Evolutionary conservation across 192 early-diverging fungal species (phyloP).

Genomic region (Piromyces finnis): DNA sequence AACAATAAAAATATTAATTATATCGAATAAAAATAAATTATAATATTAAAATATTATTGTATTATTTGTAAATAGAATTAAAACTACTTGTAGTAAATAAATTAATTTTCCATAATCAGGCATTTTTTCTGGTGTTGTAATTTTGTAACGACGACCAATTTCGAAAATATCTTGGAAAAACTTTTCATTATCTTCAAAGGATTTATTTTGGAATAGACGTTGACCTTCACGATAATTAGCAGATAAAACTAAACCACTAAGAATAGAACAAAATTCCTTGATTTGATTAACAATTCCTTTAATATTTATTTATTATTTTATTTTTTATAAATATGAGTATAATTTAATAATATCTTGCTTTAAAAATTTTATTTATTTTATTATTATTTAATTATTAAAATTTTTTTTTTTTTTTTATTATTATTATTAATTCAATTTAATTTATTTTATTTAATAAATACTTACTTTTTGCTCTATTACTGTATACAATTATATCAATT

Average conservation of each 20-base stretch:
- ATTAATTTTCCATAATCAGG: not conserved
- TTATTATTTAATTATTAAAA: too few relatives aligned
- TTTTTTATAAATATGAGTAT: too few relatives aligned
- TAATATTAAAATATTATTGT: too few relatives aligned
- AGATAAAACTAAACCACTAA: slow-evolving; percentile 72
- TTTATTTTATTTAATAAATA: not conserved
- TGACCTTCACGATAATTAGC: slow-evolving; percentile 70
- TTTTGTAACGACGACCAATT: slow-evolving; percentile 62
- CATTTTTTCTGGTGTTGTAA: slow-evolving; percentile 18
- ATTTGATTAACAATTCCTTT: slow-evolving; percentile 83
- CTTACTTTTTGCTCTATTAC: not conserved
- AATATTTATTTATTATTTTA: slow-evolving; percentile 38
- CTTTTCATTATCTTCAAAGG: slow-evolving; percentile 54
- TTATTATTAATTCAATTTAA: too few relatives aligned
- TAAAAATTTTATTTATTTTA: too few relatives aligned
- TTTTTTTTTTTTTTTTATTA: too few relatives aligned
- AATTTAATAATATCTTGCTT: too few relatives aligned
- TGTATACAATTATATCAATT: slow-evolving; percentile 40
- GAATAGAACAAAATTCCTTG: slow-evolving; percentile 85
- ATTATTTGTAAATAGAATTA: not conserved
- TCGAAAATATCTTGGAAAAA: slow-evolving; percentile 59
- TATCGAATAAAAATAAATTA: too few relatives aligned
- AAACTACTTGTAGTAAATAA: not conserved
- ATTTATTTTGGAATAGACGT: slow-evolving; percentile 46
- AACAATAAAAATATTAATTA: too few relatives aligned